These are phyloP conservation scores for Citrus cavaleriei DNA, from an alignment of 345 rosid genomes.

Conservation along the genomic window DNA sequence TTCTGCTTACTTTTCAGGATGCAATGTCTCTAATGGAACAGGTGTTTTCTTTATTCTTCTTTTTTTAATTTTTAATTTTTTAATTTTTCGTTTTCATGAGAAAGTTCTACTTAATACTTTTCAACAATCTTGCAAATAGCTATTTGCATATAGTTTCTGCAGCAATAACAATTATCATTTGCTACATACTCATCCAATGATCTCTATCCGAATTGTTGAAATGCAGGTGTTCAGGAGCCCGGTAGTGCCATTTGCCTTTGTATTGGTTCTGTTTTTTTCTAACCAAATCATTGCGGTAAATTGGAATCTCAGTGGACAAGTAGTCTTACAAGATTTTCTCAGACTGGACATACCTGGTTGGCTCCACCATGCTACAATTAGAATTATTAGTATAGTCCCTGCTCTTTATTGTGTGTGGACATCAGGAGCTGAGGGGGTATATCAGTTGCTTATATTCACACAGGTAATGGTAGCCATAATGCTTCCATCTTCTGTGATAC, in stretches of 20 bases:
- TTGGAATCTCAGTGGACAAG: conserved; percentile 83
- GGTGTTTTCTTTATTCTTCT: conserved; percentile 32
- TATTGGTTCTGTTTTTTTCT: conserved; percentile 58
- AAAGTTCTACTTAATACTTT: conserved; percentile 11
- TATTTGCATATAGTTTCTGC: neutral
- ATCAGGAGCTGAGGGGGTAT: conserved; percentile 87
- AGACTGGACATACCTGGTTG: conserved; percentile 80
- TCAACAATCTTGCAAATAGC: neutral
- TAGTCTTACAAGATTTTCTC: conserved; percentile 69
- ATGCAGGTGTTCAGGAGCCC: conserved; percentile 72
- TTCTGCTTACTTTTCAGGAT: conserved; percentile 83
- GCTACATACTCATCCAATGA: conserved; percentile 12
- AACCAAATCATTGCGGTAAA: conserved; percentile 74
- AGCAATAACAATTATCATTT: neutral
- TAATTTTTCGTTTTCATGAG: conserved; percentile 4
- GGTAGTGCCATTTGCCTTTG: conserved; percentile 47
- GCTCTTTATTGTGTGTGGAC: conserved; percentile 86
- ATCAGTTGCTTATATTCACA: conserved; percentile 71
- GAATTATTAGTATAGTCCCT: conserved; percentile 79
- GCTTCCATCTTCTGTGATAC: conserved; percentile 89
- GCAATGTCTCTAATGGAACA: conserved; percentile 87
- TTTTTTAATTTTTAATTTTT: no score
- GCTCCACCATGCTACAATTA: conserved; percentile 86
- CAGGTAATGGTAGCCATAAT: conserved; percentile 84
- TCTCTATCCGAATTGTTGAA: conserved; percentile 4